These are phyloP conservation scores for Zoysia matrella DNA, from an alignment of 202 grass and related monocot genomes.

Conservation along the genomic window DNA sequence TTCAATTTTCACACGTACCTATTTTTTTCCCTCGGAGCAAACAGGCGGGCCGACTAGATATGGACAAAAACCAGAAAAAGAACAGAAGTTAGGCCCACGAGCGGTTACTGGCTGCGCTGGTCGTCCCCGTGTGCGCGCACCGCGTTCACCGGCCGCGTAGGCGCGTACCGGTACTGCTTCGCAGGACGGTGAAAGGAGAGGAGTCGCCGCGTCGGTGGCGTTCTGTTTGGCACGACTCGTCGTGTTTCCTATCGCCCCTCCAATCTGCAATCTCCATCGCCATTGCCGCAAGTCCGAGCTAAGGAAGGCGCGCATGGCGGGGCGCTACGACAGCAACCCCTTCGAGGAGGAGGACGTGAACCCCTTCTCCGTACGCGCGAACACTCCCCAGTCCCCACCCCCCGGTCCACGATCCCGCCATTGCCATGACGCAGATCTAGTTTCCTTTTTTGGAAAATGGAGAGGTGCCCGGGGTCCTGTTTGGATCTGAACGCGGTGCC, in stretches of 20 bases:
- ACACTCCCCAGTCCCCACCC: not conserved
- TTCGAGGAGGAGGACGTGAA: constrained; percentile 99
- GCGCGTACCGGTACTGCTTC: not conserved
- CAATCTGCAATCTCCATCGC: constrained; percentile 7
- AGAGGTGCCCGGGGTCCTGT: not conserved
- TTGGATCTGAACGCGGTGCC: constrained; percentile 38
- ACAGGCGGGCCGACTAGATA: not conserved
- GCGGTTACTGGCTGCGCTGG: constrained; percentile 29
- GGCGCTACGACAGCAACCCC: constrained; percentile 86
- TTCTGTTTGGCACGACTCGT: constrained; percentile 33
- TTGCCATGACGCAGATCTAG: constrained; percentile 37
- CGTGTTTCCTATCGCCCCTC: constrained; percentile 23
- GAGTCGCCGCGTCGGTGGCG: constrained; percentile 43
- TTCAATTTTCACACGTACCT: too few relatives aligned
- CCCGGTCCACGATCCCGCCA: not conserved
- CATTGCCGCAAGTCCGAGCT: constrained; percentile 34
- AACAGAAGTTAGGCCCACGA: constrained; percentile 28
- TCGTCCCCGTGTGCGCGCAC: constrained; percentile 5
- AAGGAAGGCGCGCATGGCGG: constrained; percentile 59
- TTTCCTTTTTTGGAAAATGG: not conserved
- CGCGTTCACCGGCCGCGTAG: constrained; percentile 24
- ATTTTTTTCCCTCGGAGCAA: not conserved
- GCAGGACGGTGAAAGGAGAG: constrained; percentile 15
- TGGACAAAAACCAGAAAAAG: not conserved
- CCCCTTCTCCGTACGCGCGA: constrained; percentile 80